Evolutionary conservation across 2,329 filamentous ascomycete species (phyloP).

Genomic region (Epichloe glyceriae): DNA sequence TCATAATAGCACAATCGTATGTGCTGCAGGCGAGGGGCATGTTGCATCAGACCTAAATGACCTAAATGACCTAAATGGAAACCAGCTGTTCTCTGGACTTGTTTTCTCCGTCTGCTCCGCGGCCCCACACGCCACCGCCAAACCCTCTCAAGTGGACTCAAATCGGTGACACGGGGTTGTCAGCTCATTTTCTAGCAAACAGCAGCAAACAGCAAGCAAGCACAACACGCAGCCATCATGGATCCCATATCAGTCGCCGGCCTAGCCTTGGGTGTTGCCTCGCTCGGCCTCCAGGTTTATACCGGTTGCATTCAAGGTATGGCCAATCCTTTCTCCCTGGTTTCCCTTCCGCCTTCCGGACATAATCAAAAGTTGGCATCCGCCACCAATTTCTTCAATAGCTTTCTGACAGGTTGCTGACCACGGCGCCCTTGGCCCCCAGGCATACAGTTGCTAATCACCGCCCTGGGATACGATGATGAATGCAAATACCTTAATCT

Average conservation of each 20-base stretch:
- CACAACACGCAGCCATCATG: conserved; percentile 15
- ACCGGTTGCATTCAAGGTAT: conserved; percentile 31
- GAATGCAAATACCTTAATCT: conserved; percentile 35
- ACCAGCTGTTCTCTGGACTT: not conserved
- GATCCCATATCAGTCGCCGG: conserved; percentile 30
- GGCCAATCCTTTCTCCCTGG: not conserved
- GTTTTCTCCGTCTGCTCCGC: not conserved
- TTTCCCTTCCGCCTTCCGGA: not conserved
- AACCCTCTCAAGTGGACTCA: not conserved
- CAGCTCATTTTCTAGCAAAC: not conserved
- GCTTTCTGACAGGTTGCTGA: not conserved
- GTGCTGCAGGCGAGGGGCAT: no score
- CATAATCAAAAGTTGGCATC: not conserved
- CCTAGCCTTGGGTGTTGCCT: conserved; percentile 31
- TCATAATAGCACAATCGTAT: no score
- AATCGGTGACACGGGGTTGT: no score
- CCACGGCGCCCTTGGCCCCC: not conserved
- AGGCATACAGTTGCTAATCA: conserved; percentile 33
- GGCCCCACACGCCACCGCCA: not conserved
- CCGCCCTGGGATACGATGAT: conserved; percentile 33
- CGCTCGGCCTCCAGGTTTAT: conserved; percentile 32
- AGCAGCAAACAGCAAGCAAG: not conserved
- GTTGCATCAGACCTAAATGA: no score
- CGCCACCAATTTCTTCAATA: not conserved
- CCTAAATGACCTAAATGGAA: no score